Conservation (phyloP, 225 moss, liverwort and hornwort species). For the Anthoceros angustus region DNA sequence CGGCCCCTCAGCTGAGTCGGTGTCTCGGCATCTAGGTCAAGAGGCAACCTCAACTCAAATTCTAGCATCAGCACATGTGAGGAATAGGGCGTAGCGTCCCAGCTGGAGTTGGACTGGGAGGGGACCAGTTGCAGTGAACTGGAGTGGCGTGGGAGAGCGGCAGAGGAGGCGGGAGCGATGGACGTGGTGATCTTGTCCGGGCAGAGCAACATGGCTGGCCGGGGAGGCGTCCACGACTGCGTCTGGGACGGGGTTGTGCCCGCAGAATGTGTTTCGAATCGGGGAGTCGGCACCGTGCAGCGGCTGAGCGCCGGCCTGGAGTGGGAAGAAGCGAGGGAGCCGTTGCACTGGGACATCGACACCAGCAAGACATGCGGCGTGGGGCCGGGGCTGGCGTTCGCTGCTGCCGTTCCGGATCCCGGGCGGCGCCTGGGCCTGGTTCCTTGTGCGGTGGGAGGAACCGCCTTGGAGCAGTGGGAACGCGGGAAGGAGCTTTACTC, state of each 20-base stretch:
- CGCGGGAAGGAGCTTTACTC: background rate
- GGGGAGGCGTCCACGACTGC: background rate
- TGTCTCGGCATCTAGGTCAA: no score
- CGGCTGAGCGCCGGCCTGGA: background rate
- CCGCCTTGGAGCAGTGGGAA: background rate
- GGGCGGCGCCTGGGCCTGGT: background rate
- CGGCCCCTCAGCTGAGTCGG: no score
- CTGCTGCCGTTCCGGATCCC: background rate
- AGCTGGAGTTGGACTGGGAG: no score
- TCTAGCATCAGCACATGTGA: no score
- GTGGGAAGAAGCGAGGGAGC: background rate
- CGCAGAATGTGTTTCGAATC: background rate
- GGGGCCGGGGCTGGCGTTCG: background rate
- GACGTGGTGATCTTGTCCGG: background rate
- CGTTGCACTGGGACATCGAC: background rate
- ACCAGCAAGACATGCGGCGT: background rate
- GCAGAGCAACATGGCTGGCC: constrained; percentile 4
- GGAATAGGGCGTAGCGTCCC: no score
- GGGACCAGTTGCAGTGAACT: no score
- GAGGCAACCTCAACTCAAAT: no score
- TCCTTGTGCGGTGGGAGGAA: background rate
- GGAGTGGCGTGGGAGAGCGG: no score
- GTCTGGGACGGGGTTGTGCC: background rate
- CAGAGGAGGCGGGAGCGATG: background rate
- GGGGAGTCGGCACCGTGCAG: background rate